These are phyloP conservation scores for Talaromyces adpressus DNA, from an alignment of 495 filamentous ascomycete genomes.

Conservation along the genomic window DNA sequence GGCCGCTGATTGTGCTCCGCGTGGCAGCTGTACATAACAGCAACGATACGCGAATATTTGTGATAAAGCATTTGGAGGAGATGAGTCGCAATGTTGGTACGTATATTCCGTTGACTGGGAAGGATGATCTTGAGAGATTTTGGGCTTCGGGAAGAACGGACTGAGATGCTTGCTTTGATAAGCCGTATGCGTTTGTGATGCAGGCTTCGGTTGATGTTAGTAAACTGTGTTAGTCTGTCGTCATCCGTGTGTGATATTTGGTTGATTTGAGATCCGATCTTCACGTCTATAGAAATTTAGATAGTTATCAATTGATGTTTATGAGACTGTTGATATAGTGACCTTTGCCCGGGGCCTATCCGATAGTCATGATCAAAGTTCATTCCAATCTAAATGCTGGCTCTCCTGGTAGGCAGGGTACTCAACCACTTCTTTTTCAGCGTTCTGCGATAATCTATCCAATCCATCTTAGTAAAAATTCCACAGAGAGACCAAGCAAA, in stretches of 20 bases:
- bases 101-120: slow-evolving; percentile 17
- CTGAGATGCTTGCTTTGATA: slow-evolving; percentile 31
- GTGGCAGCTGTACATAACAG: slow-evolving; percentile 19
- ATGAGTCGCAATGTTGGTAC: slow-evolving; percentile 18
- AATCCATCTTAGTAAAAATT: not conserved
- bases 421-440: not conserved
- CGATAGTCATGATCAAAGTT: too few relatives aligned
- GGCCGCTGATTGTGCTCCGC: slow-evolving; percentile 27
- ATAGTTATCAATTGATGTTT: too few relatives aligned
- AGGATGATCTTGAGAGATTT: slow-evolving; percentile 20
- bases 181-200: slow-evolving; percentile 12
- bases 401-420: not conserved
- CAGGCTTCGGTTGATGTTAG: not conserved
- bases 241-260: not conserved
- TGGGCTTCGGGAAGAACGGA: slow-evolving; percentile 18
- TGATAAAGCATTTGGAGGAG: slow-evolving; percentile 12
- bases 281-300: not conserved
- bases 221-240: not conserved
- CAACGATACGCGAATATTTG: slow-evolving; percentile 14
- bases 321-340: too few relatives aligned
- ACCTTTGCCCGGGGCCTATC: too few relatives aligned
- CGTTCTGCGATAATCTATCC: not conserved
- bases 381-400: not conserved
- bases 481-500: not conserved
- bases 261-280: not conserved